Evolutionary conservation across 306 rosid species (phyloP).

Genomic region (Datisca glomerata): DNA sequence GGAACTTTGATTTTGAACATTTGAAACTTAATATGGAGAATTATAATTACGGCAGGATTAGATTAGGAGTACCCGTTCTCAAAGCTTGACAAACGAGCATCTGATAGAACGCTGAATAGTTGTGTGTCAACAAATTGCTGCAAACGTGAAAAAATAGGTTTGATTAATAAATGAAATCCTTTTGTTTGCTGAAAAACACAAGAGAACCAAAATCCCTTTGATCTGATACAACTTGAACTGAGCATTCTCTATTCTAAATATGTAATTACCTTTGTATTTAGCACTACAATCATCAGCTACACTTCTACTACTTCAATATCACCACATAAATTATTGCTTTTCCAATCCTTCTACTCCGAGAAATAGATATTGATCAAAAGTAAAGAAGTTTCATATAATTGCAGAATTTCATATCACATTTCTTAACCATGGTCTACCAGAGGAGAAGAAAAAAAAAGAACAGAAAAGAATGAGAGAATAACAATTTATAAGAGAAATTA

Average conservation of each 20-base stretch:
- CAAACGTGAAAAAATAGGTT: no score
- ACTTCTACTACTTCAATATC: no score
- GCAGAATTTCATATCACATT: neutral
- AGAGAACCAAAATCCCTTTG: conserved; percentile 1
- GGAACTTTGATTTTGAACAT: neutral
- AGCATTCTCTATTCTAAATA: no score
- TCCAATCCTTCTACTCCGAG: neutral
- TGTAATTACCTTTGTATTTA: no score
- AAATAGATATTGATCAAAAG: no score
- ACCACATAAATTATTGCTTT: conserved; percentile 1
- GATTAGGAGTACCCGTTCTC: conserved; percentile 41
- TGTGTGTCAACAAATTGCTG: conserved; percentile 89
- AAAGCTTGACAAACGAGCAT: conserved; percentile 61
- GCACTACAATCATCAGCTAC: neutral
- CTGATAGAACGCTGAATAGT: conserved; percentile 67
- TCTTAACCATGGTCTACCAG: neutral
- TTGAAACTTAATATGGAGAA: no score
- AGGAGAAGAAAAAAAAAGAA: no score
- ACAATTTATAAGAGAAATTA: no score
- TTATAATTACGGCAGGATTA: conserved; percentile 1
- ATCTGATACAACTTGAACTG: no score
- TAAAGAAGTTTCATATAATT: no score
- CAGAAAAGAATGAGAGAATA: no score
- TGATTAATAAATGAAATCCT: no score
- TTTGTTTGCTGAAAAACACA: conserved; percentile 45